Conservation (phyloP, 1,139 yeast species). For the Kurtzmaniella quercitrusa region DNA sequence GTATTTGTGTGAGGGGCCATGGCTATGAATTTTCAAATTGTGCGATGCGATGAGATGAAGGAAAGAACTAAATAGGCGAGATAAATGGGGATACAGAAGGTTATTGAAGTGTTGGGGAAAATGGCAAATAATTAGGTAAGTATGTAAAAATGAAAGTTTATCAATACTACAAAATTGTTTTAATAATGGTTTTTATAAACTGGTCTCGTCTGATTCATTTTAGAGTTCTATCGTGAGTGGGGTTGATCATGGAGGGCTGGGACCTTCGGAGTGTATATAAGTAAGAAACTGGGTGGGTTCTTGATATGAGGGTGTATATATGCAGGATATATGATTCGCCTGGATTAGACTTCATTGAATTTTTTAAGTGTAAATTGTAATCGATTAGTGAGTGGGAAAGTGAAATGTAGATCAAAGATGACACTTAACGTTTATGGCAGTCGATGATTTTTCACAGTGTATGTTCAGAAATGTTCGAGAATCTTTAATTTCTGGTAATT, state of each 20-base stretch:
- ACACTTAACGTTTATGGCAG: no score
- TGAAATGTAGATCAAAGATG: no score
- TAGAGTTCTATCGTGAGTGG: no score
- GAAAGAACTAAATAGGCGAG: neutral
- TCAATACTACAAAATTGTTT: no score
- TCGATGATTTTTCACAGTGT: no score
- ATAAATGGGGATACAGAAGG: neutral
- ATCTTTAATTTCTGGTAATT: no score
- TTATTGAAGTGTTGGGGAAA: no score
- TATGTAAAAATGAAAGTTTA: no score
- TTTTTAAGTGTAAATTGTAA: neutral
- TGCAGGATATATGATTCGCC: neutral
- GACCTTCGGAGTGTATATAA: neutral
- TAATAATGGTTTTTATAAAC: no score
- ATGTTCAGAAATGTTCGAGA: no score
- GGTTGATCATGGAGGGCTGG: neutral
- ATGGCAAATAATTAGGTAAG: no score
- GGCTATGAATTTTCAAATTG: neutral
- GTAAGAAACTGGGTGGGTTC: neutral
- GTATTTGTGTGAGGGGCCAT: conserved; percentile 9
- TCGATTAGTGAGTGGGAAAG: neutral
- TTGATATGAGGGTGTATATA: neutral
- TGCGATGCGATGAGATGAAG: conserved; percentile 1
- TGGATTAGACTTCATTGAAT: conserved; percentile 5
- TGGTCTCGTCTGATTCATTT: no score